Conservation (phyloP, 306 rosid species). For the Canavalia gladiata region DNA sequence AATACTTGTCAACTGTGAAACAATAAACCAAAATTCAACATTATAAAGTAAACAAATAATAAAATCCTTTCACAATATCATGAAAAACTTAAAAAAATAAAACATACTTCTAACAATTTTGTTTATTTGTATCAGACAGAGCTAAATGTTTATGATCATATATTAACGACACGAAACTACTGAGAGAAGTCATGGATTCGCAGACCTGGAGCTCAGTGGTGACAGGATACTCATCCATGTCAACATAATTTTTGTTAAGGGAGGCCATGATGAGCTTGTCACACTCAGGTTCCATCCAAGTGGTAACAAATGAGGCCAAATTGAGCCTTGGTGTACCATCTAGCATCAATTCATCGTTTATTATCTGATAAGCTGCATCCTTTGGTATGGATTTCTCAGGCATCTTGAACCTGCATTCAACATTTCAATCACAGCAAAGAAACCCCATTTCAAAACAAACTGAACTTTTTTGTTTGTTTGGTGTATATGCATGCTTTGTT, state of each 20-base stretch:
- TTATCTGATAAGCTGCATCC: conserved; percentile 64
- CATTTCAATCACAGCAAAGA: conserved; percentile 30
- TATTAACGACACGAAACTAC: not conserved
- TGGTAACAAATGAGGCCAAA: conserved; percentile 62
- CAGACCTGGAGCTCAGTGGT: conserved; percentile 91
- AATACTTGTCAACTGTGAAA: not conserved
- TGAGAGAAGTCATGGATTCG: not conserved
- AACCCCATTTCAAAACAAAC: not conserved
- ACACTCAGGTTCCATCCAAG: conserved; percentile 83
- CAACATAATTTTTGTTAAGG: conserved; percentile 90
- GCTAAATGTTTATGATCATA: conserved; percentile 19
- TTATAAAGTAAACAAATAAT: not conserved
- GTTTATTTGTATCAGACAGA: conserved; percentile 10
- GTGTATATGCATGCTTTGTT: not conserved
- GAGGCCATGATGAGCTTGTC: conserved; percentile 80
- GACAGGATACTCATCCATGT: conserved; percentile 97
- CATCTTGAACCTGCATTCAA: conserved; percentile 52
- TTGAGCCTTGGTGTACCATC: conserved; percentile 63
- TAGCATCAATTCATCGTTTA: conserved; percentile 64
- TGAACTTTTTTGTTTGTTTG: not conserved
- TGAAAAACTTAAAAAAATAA: not conserved
- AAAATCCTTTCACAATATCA: not conserved
- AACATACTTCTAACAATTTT: conserved; percentile 13
- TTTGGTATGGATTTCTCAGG: conserved; percentile 59
- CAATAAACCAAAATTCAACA: conserved; percentile 3